Evolutionary conservation across 371 early-diverging fungal genomes (phyloP), one percentile per base, ranked within the genome.

Genomic region (Lichtheimia ramosa): DNA sequence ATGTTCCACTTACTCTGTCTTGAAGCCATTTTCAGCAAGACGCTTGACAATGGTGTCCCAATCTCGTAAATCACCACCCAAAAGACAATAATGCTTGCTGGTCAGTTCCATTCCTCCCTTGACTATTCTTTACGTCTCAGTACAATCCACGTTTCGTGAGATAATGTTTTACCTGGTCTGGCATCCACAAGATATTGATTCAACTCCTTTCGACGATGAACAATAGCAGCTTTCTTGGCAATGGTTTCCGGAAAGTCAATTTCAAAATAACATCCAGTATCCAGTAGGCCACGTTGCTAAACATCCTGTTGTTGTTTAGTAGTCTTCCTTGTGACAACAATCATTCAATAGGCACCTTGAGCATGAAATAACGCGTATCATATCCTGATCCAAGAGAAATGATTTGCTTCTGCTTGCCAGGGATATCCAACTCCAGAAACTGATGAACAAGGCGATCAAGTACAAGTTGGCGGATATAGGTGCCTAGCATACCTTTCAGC

Each of bases 161-260:
- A 34, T 34, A 8, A 8, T 8, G 10, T 6, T 34, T 34, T 34
- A 34, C 34, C 34, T 34, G 34, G 10, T 34, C 34, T 34, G 10
- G 34, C 24, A 16, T 49, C 48, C 5, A 10, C 4, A 5, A 41
- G 18, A 6, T 21, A 24, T 27, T 27, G 21, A 0, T 4, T 20
- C 27, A 20, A 15, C 40, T 53, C 18, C 21, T 14, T 23, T 40
- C 14, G 79, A 51, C 82, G 83, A 51, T 83, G 83, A 13, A 96
- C 86, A 0, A 74, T 73, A 46, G 77, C 72, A 3, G 90, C 87
- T 69, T 97, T 97, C 56, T 85, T 84, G 20, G 82, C 68, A 0
- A 93, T 92, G 8, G 92, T 84, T 59, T 96, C 92, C 3, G 89
- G 85, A 65, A 94, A 96, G 72, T 97, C 98, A n/a, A 96, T 77